These are phyloP conservation scores for Heterococcus sp. DNA, from an alignment of 108 stramenopile genomes.

Conservation along the genomic window DNA sequence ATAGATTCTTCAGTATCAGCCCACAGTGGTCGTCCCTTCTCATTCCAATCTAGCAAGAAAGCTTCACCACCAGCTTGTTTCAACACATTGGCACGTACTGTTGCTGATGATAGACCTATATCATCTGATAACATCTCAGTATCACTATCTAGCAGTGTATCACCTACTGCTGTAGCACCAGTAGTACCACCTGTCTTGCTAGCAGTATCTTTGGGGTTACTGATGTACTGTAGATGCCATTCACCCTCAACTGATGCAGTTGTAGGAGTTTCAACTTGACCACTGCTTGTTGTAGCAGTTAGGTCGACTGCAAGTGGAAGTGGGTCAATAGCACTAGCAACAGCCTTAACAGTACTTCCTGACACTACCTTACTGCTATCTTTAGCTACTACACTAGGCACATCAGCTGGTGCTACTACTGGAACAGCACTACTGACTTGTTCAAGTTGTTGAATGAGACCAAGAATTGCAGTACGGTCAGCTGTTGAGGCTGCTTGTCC, in stretches of 20 bases:
- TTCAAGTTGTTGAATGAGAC: constrained; percentile 31
- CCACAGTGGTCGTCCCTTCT: constrained; percentile 33
- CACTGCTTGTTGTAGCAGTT: neutral
- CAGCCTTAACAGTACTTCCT: too few species aligned
- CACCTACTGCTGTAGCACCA: neutral
- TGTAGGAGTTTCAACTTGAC: neutral
- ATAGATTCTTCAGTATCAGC: constrained; percentile 30
- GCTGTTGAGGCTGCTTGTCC: constrained; percentile 4
- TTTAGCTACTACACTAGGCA: neutral
- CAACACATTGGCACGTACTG: neutral
- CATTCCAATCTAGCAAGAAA: constrained; percentile 21
- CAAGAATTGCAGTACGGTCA: constrained; percentile 29
- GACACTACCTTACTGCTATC: too few species aligned
- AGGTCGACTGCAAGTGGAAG: neutral
- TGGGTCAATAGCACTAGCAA: neutral
- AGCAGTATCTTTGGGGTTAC: neutral
- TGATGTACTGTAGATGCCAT: constrained; percentile 40
- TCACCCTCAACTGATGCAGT: constrained; percentile 11
- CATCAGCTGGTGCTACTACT: neutral
- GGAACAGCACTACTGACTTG: neutral
- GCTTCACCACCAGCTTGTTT: constrained; percentile 21
- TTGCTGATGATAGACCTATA: neutral
- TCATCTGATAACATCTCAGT: too few species aligned
- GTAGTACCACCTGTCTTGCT: neutral
- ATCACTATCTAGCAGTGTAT: neutral